Base-by-base conservation (phyloP, 805 yeast genomes). In the Millerozyma acaciae region DNA sequence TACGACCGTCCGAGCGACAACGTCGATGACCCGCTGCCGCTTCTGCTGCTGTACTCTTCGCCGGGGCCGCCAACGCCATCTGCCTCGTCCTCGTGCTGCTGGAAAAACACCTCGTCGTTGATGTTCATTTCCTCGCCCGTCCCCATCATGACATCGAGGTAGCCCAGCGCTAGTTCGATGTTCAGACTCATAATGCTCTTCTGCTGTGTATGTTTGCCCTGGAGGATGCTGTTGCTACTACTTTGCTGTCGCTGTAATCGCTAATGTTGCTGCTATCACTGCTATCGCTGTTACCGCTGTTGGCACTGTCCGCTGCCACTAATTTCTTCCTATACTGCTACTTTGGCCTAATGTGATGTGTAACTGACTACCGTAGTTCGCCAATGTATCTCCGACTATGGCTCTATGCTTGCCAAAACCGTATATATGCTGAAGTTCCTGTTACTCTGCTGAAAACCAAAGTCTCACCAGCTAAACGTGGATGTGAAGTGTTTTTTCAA, bases 61-160 rank as follows among this genome's bases (percentile, higher is more conserved):
- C 14, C 16, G 10, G 14, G 10, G 16, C 10, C 16, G 15, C 15
- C 14, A 25, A 16, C 15, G 29, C 29, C 16, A 8, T n/a, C 22
- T 12, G 13, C 20, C n/a, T 5, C 32, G 15, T 19, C 10, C 5
- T 20, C 25, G 8, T 28, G 21, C 32, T 9, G 32, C 23, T n/a
- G 32, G 10, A 28, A 28, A 21, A 28, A 28, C 9, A 28, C 16
- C 16, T 28, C 32, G 21, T 28, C 32, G 17, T 28, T 28, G n/a
- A 28, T 13, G 15, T 28, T 28, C 15, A 28, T 12, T 9, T 28
- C 21, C 8, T 19, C 32, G 23, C n/a, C 6, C 16, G 19, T n/a
- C 7, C 20, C 19, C 20, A 26, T 26, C 8, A 15, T 15, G 8
- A 26, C 29, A 15, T 26, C 29, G 17, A 26, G 16, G 29, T 14